Evolutionary conservation across 306 rosid genomes (phyloP).

Genomic region (Potentilla sterilis): DNA sequence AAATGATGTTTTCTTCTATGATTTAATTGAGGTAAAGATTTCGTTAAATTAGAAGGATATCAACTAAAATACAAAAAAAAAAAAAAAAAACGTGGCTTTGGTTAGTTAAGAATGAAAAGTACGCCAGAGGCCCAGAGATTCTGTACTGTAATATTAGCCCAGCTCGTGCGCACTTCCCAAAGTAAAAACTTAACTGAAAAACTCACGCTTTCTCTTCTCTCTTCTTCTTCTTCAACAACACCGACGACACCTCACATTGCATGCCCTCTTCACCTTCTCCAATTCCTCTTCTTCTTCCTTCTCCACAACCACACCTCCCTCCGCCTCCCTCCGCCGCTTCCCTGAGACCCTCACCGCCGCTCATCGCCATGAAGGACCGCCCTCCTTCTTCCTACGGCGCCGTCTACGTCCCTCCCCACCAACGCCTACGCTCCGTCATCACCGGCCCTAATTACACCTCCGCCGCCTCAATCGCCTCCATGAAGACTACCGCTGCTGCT

Average conservation of each 20-base stretch:
- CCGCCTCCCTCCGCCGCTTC: constrained; percentile 35
- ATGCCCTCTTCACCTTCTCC: constrained; percentile 34
- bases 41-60: too few relatives aligned
- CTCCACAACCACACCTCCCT: background rate
- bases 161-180: background rate
- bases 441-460: constrained; percentile 36
- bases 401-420: constrained; percentile 85
- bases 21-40: too few relatives aligned
- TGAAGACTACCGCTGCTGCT: constrained; percentile 13
- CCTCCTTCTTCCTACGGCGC: constrained; percentile 68
- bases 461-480: constrained; percentile 49
- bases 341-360: constrained; percentile 39
- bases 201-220: background rate
- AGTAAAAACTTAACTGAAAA: background rate
- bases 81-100: background rate
- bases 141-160: background rate
- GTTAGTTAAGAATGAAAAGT: background rate
- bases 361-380: constrained; percentile 74
- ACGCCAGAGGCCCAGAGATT: background rate
- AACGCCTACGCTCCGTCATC: constrained; percentile 69
- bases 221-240: background rate
- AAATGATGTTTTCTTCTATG: too few relatives aligned
- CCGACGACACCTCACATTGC: constrained; percentile 35
- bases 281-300: constrained; percentile 7
- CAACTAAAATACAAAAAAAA: background rate